Base-by-base conservation (phyloP, 805 yeast genomes). In the Kazachstania africana region DNA sequence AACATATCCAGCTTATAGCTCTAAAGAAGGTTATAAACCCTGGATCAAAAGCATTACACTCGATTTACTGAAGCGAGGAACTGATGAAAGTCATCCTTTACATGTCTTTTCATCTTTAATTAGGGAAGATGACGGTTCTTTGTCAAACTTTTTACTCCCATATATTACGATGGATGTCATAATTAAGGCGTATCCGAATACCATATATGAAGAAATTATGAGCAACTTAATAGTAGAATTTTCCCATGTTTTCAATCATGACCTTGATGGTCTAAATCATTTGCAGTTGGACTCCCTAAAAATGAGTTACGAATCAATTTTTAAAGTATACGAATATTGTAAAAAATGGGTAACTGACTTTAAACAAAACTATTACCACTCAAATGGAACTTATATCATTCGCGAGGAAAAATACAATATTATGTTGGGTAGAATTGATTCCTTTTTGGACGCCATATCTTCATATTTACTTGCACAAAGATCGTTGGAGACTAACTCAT, bases 401-500 rank as follows among this genome's bases (percentile, higher is more conserved):
- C 41, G 39, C 9, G 58, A 53, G 17, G 33, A 33, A 10, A 47
- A 43, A 16, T 28, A 29, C 16, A 28, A 31, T 36, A 45, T 31
- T 35, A 51, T 44, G 47, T 36, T 59, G 40, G 24, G 34, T 20
- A 34, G 59, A 45, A 72, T 73, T 3, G 65, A 65, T 28, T 30
- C 34, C 1, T 70, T 84, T 35, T 50, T 84, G 9, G 57, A 56
- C 2, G 48, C 57, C 2, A 66, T 87, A 8, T 81, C 94, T 0
- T 71, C 76, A 18, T 75, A 72, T 23, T 48, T 80, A 15, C 63
- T 91, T 44, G 95, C 95, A 0, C 63, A 66, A 22, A 65, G 91
- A 32, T 79, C 96, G 0, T 68, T 84, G 1, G 84, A 84, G 40
- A 81, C 93, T 37, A 81, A 75, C 28, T 76, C 93, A 0, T 84